These are phyloP conservation scores for Knoxdaviesia capensis DNA, from an alignment of 2,329 filamentous ascomycete species.

Conservation along the genomic window DNA sequence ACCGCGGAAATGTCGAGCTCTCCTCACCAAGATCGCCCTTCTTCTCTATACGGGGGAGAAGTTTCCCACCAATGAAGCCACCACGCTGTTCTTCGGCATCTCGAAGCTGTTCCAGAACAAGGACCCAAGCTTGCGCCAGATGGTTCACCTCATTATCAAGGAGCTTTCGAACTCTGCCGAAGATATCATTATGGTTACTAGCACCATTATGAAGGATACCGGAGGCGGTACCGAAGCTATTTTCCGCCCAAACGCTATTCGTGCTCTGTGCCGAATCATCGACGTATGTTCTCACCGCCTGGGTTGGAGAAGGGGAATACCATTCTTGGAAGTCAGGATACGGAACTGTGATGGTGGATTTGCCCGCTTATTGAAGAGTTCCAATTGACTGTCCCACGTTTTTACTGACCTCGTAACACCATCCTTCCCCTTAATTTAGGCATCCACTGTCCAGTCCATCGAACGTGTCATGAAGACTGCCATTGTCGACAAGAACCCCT, in stretches of 20 bases:
- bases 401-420: not conserved
- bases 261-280: conserved; percentile 89
- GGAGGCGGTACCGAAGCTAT: conserved; percentile 86
- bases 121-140: conserved; percentile 91
- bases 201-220: conserved; percentile 99
- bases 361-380: too few species aligned
- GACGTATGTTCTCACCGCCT: conserved; percentile 39
- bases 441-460: conserved; percentile 89
- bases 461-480: conserved; percentile 98
- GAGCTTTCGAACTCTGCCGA: conserved; percentile 88
- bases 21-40: conserved; percentile 91
- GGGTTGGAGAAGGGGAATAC: too few species aligned
- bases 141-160: conserved; percentile 97
- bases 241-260: conserved; percentile 88
- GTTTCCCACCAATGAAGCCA: conserved; percentile 94
- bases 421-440: conserved; percentile 24
- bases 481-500: conserved; percentile 97
- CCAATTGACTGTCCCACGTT: too few species aligned
- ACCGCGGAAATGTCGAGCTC: conserved; percentile 89
- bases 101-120: conserved; percentile 99
- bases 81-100: conserved; percentile 94
- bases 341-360: too few species aligned
- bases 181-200: conserved; percentile 99
- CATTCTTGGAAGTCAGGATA: too few species aligned
- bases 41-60: conserved; percentile 92